These are phyloP conservation scores for Pyracantha coccinea DNA, from an alignment of 331 rosid genomes.

Conservation along the genomic window DNA sequence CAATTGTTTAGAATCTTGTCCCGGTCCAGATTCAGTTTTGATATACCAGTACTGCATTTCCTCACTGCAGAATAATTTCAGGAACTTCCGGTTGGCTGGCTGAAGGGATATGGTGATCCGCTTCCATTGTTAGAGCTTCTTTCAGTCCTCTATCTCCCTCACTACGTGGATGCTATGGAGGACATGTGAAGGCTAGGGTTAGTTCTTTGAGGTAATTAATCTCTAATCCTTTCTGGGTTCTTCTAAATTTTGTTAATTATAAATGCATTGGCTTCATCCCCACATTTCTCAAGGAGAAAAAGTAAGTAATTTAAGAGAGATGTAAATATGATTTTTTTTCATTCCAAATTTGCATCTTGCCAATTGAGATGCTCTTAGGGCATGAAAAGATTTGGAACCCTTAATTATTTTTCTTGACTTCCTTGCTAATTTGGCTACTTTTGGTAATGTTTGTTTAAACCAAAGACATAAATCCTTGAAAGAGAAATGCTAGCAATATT, in stretches of 20 bases:
- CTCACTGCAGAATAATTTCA: neutral
- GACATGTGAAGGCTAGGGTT: neutral
- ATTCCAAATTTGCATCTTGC: too few relatives aligned
- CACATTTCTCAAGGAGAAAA: neutral
- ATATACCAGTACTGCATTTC: neutral
- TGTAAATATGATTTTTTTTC: too few relatives aligned
- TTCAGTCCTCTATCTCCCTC: neutral
- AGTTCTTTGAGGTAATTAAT: neutral
- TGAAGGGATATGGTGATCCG: neutral
- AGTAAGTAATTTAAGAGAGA: too few relatives aligned
- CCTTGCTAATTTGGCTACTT: neutral
- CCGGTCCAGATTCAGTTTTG: neutral
- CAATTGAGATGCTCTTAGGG: too few relatives aligned
- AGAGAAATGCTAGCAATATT: too few relatives aligned
- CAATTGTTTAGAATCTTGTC: neutral
- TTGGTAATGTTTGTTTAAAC: neutral
- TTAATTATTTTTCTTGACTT: neutral
- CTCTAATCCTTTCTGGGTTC: neutral
- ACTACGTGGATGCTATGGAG: neutral
- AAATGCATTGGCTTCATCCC: neutral
- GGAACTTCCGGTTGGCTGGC: neutral
- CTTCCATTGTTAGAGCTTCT: neutral
- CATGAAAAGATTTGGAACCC: neutral
- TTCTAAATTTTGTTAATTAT: neutral
- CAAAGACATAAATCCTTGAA: neutral